These are phyloP conservation scores for Hepatocystis sp. DNA, from an alignment of 169 alveolate genomes.

Conservation along the genomic window DNA sequence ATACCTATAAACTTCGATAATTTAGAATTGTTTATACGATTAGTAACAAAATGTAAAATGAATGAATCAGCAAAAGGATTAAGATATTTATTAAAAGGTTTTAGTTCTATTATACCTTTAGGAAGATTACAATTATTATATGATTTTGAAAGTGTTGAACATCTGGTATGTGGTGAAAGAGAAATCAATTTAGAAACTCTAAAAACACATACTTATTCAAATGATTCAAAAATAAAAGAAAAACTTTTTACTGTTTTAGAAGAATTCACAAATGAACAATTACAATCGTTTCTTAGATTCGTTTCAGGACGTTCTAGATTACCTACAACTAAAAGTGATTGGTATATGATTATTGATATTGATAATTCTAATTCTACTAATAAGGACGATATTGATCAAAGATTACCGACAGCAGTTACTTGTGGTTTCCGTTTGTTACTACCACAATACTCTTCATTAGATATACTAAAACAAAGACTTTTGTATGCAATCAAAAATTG, in stretches of 20 bases:
- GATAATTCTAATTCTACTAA: conserved; percentile 71
- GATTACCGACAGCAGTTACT: conserved; percentile 93
- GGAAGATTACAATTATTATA: conserved; percentile 91
- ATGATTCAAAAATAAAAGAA: conserved; percentile 85
- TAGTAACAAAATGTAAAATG: conserved; percentile 88
- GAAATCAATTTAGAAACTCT: conserved; percentile 88
- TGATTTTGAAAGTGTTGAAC: conserved; percentile 87
- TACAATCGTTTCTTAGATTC: conserved; percentile 91
- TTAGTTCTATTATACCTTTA: conserved; percentile 91
- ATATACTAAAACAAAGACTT: conserved; percentile 87
- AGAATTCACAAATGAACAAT: conserved; percentile 88
- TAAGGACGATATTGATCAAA: conserved; percentile 79
- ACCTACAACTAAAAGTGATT: conserved; percentile 90
- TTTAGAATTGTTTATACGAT: conserved; percentile 85
- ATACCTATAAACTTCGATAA: conserved; percentile 85
- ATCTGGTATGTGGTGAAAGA: conserved; percentile 93
- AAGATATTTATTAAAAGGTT: conserved; percentile 87
- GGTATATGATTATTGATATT: conserved; percentile 91
- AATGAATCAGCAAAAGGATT: conserved; percentile 87
- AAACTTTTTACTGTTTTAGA: conserved; percentile 90
- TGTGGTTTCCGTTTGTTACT: conserved; percentile 92
- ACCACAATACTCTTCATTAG: conserved; percentile 90
- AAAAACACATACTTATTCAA: conserved; percentile 90
- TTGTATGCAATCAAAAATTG: conserved; percentile 92
- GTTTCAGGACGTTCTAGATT: conserved; percentile 93